Evolutionary conservation across 2,329 filamentous ascomycete species (phyloP), one percentile per base, ranked within the genome.

Genomic region (Sporothrix pallida): DNA sequence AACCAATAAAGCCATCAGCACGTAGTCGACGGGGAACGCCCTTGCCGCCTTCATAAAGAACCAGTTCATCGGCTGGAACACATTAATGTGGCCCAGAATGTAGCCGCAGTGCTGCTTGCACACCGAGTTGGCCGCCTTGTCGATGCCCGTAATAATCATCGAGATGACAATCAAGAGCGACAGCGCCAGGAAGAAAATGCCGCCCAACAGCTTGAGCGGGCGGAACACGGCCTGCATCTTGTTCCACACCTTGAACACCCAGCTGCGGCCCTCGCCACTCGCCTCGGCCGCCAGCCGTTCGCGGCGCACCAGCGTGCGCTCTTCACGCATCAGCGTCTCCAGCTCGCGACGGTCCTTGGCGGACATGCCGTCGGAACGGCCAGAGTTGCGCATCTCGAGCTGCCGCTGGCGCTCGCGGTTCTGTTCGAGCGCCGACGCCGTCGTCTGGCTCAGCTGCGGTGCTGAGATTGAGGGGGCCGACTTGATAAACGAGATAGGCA

Each of bases 21-120:
- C 84, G 81, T 98, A 98, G 84, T 99, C 96, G 76, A 97, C 86
- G 0, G 96, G 96, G 84, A 98, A 98, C 1, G 92, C 90, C 78
- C 89, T 92, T 63, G 95, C 92, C 0, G 94, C 89, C 82, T 92
- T 87, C 76, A 97, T 90, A 75, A 97, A 89, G 73, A 97, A 85
- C 88, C 92, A 97, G 84, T 99, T 98, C 80, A 98, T 86, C 1
- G 96, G 96, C 81, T 99, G 96, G 85, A 98, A 97, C 78, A 98
- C 90, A 81, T 97, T 94, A 81, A 97, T 92, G 79, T 86, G 87
- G 60, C 91, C 94, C 4, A 99, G 87, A 69, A 98, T 93, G 83
- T 98, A 99, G 75, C 96, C 96, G 80, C 96, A 99, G 78, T 90
- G 91, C 74, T 90, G 86, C 81, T 96, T 95, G 88, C 96, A 99